Conservation (phyloP, 148 eudicot genomes). For the Tetragonia tetragonoides region DNA sequence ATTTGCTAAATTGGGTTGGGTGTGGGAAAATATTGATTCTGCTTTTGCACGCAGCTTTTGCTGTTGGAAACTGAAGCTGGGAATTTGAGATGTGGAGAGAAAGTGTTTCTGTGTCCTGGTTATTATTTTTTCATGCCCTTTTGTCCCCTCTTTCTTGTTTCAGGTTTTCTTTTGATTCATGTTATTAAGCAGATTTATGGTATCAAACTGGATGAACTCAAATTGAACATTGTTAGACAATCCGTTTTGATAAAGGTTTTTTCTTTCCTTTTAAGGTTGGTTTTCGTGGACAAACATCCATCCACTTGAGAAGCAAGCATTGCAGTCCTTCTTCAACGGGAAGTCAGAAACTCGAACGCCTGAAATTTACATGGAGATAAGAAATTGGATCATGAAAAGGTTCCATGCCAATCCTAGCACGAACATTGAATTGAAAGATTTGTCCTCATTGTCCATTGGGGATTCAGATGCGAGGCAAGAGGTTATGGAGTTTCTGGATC, state of each 20-base stretch:
- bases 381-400: constrained; percentile 84
- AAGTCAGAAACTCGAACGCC: constrained; percentile 72
- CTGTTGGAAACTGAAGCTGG: not conserved
- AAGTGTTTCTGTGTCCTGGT: not conserved
- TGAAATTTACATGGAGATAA: constrained; percentile 71
- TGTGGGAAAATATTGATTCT: not conserved
- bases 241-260: not conserved
- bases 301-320: constrained; percentile 64
- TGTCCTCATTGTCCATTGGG: constrained; percentile 69
- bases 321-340: constrained; percentile 80
- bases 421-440: constrained; percentile 62
- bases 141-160: constrained; percentile 4
- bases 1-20: not conserved
- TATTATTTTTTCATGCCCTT: not conserved
- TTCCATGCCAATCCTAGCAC: constrained; percentile 70
- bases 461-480: constrained; percentile 74
- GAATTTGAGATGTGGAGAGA: not conserved
- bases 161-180: not conserved
- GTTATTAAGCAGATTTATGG: not conserved
- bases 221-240: not conserved
- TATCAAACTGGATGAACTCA: not conserved
- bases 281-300: constrained; percentile 86
- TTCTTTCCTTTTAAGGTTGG: constrained; percentile 59
- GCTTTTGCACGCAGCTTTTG: not conserved
- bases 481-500: constrained; percentile 88